Evolutionary conservation across 2,329 filamentous ascomycete species (phyloP).

Genomic region (Ophiostoma tasmaniense): DNA sequence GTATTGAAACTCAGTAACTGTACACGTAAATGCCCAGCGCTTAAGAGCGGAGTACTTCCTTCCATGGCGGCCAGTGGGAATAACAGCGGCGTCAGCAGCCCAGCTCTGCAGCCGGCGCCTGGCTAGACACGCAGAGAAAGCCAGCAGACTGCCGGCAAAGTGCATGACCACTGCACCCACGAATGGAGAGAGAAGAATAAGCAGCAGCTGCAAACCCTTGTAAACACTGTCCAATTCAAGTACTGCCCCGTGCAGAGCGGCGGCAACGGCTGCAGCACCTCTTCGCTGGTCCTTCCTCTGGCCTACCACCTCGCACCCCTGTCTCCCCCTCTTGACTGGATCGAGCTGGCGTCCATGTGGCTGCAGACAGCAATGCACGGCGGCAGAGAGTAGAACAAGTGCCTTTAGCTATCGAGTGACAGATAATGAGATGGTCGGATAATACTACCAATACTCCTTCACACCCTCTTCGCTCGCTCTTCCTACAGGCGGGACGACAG

Average conservation of each 20-base stretch:
- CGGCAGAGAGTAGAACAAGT: conserved; percentile 9
- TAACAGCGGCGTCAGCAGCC: not conserved
- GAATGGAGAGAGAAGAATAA: not conserved
- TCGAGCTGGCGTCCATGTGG: conserved; percentile 3
- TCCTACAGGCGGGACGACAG: not conserved
- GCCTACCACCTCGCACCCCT: not conserved
- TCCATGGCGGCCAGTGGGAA: not conserved
- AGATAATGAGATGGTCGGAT: not conserved
- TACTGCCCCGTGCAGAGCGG: not conserved
- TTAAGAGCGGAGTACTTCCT: not conserved
- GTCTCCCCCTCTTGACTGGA: not conserved
- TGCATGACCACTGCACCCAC: not conserved
- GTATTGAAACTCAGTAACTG: not conserved
- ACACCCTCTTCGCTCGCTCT: not conserved
- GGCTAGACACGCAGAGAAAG: not conserved
- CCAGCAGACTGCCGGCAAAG: not conserved
- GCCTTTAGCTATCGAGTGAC: no score
- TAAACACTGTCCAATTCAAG: not conserved
- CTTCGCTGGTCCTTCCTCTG: not conserved
- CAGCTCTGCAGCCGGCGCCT: not conserved
- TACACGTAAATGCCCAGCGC: not conserved
- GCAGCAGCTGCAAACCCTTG: not conserved
- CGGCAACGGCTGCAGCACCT: not conserved
- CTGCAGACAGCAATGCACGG: conserved; percentile 7
- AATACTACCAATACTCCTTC: not conserved